A percentile compares a stretch with the other conserved stretches of the same genome.
These are phyloP conservation scores for Calonectria crousiana DNA, from an alignment of 2,329 filamentous ascomycete species.

Conservation along the genomic window DNA sequence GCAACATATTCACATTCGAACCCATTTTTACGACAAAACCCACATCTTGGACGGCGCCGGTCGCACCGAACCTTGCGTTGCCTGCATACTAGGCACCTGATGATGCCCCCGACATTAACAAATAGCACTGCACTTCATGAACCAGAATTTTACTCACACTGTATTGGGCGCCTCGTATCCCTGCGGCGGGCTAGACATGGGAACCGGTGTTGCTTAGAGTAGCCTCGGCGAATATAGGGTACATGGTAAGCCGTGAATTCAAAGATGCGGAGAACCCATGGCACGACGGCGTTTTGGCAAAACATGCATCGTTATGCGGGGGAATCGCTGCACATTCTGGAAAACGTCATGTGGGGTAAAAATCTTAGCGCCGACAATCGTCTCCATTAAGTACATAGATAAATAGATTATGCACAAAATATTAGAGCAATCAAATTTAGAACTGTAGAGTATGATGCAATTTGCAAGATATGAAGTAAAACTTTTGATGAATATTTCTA, in stretches of 20 bases:
- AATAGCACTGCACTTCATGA: not conserved
- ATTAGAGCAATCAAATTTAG: too few relatives aligned
- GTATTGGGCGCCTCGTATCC: not conserved
- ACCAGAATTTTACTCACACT: not conserved
- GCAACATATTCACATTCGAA: conserved; percentile 12
- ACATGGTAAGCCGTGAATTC: not conserved
- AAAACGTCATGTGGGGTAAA: not conserved
- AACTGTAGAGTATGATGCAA: too few relatives aligned
- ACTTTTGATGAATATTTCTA: too few relatives aligned
- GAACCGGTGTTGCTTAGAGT: not conserved
- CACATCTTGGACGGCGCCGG: conserved; percentile 9
- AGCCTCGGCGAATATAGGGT: not conserved
- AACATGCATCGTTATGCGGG: not conserved
- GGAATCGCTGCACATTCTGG: not conserved
- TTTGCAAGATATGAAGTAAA: too few relatives aligned
- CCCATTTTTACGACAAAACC: conserved; percentile 16
- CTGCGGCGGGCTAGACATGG: not conserved
- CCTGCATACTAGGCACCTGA: not conserved
- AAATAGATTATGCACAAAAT: not conserved
- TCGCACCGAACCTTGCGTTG: conserved; percentile 22
- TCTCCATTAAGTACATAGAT: too few relatives aligned
- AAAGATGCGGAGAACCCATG: not conserved
- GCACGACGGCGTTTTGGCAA: not conserved
- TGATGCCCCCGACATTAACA: not conserved
- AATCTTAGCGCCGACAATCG: not conserved